A percentile compares a stretch with the other conserved stretches of the same genome.
Evolutionary conservation across 2,329 filamentous ascomycete species (phyloP).

Genomic region (Venturia carpophila): DNA sequence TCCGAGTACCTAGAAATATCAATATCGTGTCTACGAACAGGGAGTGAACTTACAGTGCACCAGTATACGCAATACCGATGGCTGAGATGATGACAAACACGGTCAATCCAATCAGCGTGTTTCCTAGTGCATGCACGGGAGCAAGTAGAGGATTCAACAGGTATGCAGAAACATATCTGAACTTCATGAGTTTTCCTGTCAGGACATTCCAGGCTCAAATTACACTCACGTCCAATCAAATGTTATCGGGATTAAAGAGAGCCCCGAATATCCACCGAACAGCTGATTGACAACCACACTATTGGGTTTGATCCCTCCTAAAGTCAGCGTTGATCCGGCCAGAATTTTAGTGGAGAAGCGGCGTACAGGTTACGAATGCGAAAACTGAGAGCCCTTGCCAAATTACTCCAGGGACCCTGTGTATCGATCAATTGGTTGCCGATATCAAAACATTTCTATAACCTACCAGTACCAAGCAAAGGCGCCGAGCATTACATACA

Average conservation of each 20-base stretch:
- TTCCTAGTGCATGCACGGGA: slow-evolving; percentile 17
- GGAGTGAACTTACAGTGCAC: background rate
- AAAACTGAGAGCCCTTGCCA: slow-evolving; percentile 64
- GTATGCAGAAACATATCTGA: slow-evolving; percentile 18
- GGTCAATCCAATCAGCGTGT: slow-evolving; percentile 14
- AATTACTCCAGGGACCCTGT: slow-evolving; percentile 60
- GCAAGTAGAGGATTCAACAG: slow-evolving; percentile 15
- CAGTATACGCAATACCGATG: slow-evolving; percentile 23
- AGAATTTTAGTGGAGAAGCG: background rate
- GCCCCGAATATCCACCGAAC: slow-evolving; percentile 60
- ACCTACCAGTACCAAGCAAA: slow-evolving; percentile 52
- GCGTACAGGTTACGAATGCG: slow-evolving; percentile 63
- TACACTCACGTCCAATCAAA: slow-evolving; percentile 19
- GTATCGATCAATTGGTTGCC: slow-evolving; percentile 46
- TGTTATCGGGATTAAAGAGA: slow-evolving; percentile 54
- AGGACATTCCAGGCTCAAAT: slow-evolving; percentile 2
- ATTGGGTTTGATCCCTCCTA: slow-evolving; percentile 54
- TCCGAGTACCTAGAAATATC: slow-evolving; percentile 23
- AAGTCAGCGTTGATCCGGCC: background rate
- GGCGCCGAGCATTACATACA: slow-evolving; percentile 24
- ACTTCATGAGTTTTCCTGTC: slow-evolving; percentile 1
- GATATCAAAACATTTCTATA: background rate
- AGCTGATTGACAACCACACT: slow-evolving; percentile 63
- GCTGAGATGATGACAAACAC: slow-evolving; percentile 23
- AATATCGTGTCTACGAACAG: background rate